Evolutionary conservation across 345 rosid species (phyloP), one percentile per base, ranked within the genome.

Genomic region (Salix purpurea): DNA sequence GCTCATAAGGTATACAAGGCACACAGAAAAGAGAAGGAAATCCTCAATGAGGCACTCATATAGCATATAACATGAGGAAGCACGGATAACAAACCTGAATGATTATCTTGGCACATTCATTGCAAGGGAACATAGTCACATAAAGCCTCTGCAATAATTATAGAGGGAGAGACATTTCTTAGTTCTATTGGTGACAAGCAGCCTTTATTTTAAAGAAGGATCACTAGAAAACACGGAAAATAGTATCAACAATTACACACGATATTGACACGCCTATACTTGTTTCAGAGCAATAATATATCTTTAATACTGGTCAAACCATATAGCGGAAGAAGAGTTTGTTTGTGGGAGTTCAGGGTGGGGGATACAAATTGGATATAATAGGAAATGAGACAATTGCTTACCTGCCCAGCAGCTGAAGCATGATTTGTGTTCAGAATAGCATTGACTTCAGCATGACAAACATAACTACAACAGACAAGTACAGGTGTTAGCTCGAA

Each of bases 61-160:
- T 13, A 34, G 37, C 62, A 66, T 24, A 39, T 73, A 46, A 4
- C 61, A 79, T 13, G 72, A 77, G 67, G 37, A 61, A 61, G 74
- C 71, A 37, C 73, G 56, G 54, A 16, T 62, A 58, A 56, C 85
- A 58, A 81, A 94, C 99, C 96, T 95, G 99, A 79, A 93, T 91
- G 62, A 95, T 95, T 84, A 95, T 87, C 89, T 93, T 95, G 14
- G 99, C 99, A 84, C 99, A 95, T 83, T 93, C 99, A 74, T 95
- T 95, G 92, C 99, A 95, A 68, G 99, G 99, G 85, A 90, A 95
- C 98, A 95, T 93, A 66, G 98, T 95, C 78, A 95, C 99, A 72
- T 90, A 95, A 65, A 95, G 99, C 89, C 84, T 90, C 99, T 95
- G 94, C 86, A 86, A 80, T 86, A 23, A 80, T 75, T 23, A 68